Percentiles rank a stretch among this genome's conserved stretches.
These are phyloP conservation scores for Penicillium sp. DNA, from an alignment of 2,329 filamentous ascomycete species.

Conservation along the genomic window DNA sequence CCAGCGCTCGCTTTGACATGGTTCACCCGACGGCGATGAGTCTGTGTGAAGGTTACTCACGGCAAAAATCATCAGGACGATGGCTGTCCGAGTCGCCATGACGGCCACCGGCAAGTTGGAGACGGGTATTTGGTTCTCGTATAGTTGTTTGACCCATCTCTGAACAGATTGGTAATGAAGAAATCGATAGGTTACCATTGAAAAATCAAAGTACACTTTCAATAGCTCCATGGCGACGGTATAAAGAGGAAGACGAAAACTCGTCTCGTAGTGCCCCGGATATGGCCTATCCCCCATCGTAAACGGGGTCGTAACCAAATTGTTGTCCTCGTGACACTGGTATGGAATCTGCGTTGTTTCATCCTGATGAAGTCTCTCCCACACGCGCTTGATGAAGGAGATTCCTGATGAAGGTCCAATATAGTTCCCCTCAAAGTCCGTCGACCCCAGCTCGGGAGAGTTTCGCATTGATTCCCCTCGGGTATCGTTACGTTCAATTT, in stretches of 20 bases:
- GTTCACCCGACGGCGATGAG: slow-evolving; percentile 23
- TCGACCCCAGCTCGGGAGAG: slow-evolving; percentile 44
- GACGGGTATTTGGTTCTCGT: slow-evolving; percentile 36
- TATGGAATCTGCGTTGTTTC: slow-evolving; percentile 30
- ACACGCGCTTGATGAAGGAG: slow-evolving; percentile 58
- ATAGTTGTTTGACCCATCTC: slow-evolving; percentile 39
- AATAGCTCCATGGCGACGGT: slow-evolving; percentile 42
- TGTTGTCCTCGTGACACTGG: slow-evolving; percentile 25
- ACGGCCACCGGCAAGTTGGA: slow-evolving; percentile 35
- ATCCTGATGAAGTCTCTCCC: slow-evolving; percentile 59
- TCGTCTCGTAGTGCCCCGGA: slow-evolving; percentile 28
- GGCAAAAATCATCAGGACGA: slow-evolving; percentile 46
- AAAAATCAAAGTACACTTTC: slow-evolving; percentile 54
- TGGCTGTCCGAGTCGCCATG: slow-evolving; percentile 44
- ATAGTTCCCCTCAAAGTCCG: slow-evolving; percentile 51
- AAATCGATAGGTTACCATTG: slow-evolving; percentile 55
- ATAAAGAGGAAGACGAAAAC: slow-evolving; percentile 37
- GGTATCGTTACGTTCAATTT: neutral
- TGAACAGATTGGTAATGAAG: slow-evolving; percentile 51
- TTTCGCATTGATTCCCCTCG: slow-evolving; percentile 22
- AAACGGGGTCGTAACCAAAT: slow-evolving; percentile 42
- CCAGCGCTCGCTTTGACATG: slow-evolving; percentile 30
- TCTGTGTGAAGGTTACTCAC: slow-evolving; percentile 45
- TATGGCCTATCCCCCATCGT: slow-evolving; percentile 50
- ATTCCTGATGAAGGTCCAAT: slow-evolving; percentile 49